Percentiles rank a stretch among this genome's conserved stretches.
These are phyloP conservation scores for Nakaseomyces sp. DNA, from an alignment of 1,139 yeast species.

Conservation along the genomic window DNA sequence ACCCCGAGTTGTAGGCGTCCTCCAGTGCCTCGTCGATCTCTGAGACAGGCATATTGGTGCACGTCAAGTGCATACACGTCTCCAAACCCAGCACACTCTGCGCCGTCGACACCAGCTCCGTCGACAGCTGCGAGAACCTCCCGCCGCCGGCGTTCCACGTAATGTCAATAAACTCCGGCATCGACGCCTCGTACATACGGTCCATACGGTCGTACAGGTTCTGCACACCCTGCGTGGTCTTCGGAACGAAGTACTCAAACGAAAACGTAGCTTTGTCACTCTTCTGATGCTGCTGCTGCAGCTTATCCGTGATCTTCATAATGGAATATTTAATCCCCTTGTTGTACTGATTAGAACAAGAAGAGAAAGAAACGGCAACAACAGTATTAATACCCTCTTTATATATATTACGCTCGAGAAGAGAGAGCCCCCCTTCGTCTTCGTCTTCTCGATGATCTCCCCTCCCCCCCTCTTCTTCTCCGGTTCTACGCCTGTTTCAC, in stretches of 20 bases:
- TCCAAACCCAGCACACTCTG: constrained; percentile 90
- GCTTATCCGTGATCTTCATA: constrained; percentile 36
- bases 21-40: constrained; percentile 78
- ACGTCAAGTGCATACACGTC: constrained; percentile 96
- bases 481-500: too few species aligned
- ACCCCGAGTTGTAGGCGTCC: constrained; percentile 83
- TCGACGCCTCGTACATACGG: constrained; percentile 78
- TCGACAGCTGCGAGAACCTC: constrained; percentile 59
- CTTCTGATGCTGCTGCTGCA: constrained; percentile 27
- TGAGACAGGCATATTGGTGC: constrained; percentile 85
- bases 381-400: too few species aligned
- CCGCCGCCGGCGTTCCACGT: constrained; percentile 98
- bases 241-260: constrained; percentile 96
- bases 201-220: constrained; percentile 96
- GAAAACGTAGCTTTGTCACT: constrained; percentile 60
- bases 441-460: too few species aligned
- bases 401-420: neutral
- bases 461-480: too few species aligned
- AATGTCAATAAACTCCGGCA: constrained; percentile 87
- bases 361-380: too few species aligned
- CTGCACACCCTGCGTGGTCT: constrained; percentile 93
- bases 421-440: too few species aligned
- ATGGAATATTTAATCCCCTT: too few species aligned
- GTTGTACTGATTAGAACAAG: too few species aligned
- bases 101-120: constrained; percentile 85